A percentile compares a stretch with the other conserved stretches of the same genome.
Conservation (phyloP, 192 early-diverging fungal species). For the Spinellus fusiger region DNA sequence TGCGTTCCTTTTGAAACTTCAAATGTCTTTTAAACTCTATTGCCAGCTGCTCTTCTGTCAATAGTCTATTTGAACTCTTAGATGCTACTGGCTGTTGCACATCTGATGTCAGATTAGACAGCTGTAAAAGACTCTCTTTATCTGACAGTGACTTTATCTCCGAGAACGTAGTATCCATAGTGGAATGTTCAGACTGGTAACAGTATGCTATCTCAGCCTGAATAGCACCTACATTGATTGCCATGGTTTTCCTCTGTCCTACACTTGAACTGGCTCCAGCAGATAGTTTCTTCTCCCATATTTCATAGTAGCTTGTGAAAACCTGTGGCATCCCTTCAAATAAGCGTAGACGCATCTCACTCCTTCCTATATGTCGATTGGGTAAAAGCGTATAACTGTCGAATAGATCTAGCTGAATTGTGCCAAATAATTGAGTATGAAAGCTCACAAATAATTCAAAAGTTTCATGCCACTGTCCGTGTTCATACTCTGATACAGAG, state of each 20-base stretch:
- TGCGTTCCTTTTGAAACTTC: constrained; percentile 2
- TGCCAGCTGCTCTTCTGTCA: constrained; percentile 6
- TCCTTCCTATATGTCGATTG: constrained; percentile 61
- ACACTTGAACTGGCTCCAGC: constrained; percentile 55
- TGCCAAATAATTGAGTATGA: constrained; percentile 74
- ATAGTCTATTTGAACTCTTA: background rate
- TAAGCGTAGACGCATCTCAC: constrained; percentile 58
- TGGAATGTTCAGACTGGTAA: constrained; percentile 29
- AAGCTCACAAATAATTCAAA: constrained; percentile 66
- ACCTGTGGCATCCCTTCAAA: constrained; percentile 64
- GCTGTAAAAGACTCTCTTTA: too few species aligned
- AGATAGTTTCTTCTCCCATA: constrained; percentile 66
- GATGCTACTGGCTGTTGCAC: too few species aligned
- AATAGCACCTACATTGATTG: constrained; percentile 62
- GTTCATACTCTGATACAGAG: constrained; percentile 49
- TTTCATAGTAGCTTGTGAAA: constrained; percentile 70
- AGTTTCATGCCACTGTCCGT: constrained; percentile 68
- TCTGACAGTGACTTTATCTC: too few species aligned
- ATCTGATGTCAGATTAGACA: too few species aligned
- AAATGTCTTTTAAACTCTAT: constrained; percentile 9
- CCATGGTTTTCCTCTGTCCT: constrained; percentile 12
- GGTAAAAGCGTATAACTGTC: constrained; percentile 53
- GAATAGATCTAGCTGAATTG: constrained; percentile 64
- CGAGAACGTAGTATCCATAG: too few species aligned
- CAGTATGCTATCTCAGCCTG: constrained; percentile 65